phyloP scores from a whole-genome alignment of 1,284 basidiomycete species.

The Tilletia indica region DNA sequence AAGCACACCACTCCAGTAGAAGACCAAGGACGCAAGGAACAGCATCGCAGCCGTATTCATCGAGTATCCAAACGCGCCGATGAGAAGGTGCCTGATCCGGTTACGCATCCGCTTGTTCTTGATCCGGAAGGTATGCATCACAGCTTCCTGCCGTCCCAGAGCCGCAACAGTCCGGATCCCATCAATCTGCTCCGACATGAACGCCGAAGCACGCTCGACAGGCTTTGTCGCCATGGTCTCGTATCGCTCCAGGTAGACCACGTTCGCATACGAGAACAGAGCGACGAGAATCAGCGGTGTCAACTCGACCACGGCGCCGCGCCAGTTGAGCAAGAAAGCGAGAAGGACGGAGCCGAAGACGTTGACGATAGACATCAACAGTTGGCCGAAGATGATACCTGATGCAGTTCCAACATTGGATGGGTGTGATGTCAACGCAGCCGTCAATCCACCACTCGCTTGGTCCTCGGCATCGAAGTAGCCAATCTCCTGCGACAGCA shows the following conservation, averaged over 20 bases:
- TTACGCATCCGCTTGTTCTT: slow-evolving; percentile 33
- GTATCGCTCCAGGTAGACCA: slow-evolving; percentile 49
- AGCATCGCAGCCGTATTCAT: slow-evolving; percentile 55
- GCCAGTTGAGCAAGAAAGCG: slow-evolving; percentile 56
- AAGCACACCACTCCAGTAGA: slow-evolving; percentile 56
- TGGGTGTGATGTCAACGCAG: slow-evolving; percentile 55
- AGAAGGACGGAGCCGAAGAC: slow-evolving; percentile 56
- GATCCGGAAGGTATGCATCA: slow-evolving; percentile 48
- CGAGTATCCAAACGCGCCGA: slow-evolving; percentile 54
- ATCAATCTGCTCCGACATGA: slow-evolving; percentile 58
- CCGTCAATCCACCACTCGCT: slow-evolving; percentile 56
- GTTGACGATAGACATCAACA: slow-evolving; percentile 52
- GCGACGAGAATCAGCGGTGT: slow-evolving; percentile 53
- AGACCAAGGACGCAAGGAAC: slow-evolving; percentile 53
- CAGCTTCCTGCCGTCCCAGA: slow-evolving; percentile 56
- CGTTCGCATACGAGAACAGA: slow-evolving; percentile 50
- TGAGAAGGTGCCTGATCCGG: slow-evolving; percentile 41
- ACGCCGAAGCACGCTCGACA: slow-evolving; percentile 46
- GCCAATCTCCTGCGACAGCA: slow-evolving; percentile 50
- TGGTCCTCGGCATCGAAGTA: slow-evolving; percentile 54
- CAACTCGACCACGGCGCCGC: slow-evolving; percentile 53
- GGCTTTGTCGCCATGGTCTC: slow-evolving; percentile 51
- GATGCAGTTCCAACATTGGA: slow-evolving; percentile 55
- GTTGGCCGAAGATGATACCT: slow-evolving; percentile 57
- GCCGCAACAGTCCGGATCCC: slow-evolving; percentile 57